These are phyloP conservation scores for Castanospermum australe DNA, from an alignment of 306 rosid genomes.

Conservation along the genomic window DNA sequence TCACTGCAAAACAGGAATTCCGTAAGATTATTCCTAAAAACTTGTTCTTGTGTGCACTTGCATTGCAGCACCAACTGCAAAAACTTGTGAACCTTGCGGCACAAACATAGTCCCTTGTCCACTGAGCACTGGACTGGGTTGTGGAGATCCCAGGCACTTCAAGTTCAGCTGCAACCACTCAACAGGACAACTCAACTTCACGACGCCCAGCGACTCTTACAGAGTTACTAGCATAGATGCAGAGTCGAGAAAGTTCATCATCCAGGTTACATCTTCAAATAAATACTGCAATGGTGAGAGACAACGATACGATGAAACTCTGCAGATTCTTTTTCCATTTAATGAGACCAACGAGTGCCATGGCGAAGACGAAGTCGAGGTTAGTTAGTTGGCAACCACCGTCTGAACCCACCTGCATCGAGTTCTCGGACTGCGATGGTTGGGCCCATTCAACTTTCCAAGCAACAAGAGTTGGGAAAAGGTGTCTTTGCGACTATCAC, in stretches of 20 bases:
- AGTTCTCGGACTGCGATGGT: not conserved
- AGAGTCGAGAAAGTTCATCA: too few relatives aligned
- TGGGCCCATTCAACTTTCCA: constrained; percentile 35
- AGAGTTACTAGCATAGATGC: not conserved
- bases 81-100: constrained; percentile 37
- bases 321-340: not conserved
- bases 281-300: too few relatives aligned
- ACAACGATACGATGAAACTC: not conserved
- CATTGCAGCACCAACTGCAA: constrained; percentile 12
- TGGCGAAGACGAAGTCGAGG: not conserved
- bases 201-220: not conserved
- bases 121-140: constrained; percentile 20
- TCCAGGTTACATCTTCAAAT: not conserved
- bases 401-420: constrained; percentile 5
- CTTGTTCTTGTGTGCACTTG: not conserved
- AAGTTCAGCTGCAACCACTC: constrained; percentile 2
- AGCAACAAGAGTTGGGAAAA: not conserved
- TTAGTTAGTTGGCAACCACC: constrained; percentile 33
- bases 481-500: constrained; percentile 22
- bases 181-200: constrained; percentile 4
- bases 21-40: too few relatives aligned
- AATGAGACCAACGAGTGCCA: not conserved
- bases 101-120: constrained; percentile 37
- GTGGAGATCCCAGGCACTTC: constrained; percentile 32
- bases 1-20: too few relatives aligned